Percentiles rank a stretch among this genome's conserved stretches.
Evolutionary conservation across 202 grass and related monocot species (phyloP).

Genomic region (Panicum hallii): DNA sequence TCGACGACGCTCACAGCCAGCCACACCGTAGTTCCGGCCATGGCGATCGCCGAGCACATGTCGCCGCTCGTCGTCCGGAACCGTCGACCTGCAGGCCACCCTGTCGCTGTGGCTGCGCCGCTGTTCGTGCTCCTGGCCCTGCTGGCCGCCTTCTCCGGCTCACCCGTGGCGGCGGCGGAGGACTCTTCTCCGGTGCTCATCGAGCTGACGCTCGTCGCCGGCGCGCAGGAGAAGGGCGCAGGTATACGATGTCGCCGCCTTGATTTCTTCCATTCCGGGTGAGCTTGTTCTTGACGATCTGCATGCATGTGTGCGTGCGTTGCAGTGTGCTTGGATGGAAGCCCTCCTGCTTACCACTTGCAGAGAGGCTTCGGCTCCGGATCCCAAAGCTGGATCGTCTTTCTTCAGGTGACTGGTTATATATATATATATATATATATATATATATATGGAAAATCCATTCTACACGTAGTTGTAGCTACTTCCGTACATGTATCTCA

Average conservation of each 20-base stretch:
- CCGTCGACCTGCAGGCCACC: not conserved
- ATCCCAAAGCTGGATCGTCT: constrained; percentile 61
- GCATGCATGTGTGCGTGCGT: not conserved
- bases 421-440: too few relatives aligned
- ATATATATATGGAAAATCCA: too few relatives aligned
- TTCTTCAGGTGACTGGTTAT: constrained; percentile 57
- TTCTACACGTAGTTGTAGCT: too few relatives aligned
- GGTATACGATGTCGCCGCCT: not conserved
- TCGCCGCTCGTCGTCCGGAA: not conserved
- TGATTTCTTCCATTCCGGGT: not conserved
- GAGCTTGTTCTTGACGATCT: not conserved
- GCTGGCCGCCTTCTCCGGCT: not conserved
- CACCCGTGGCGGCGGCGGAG: not conserved
- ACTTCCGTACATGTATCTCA: too few relatives aligned
- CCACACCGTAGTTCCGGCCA: not conserved
- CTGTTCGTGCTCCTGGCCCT: not conserved
- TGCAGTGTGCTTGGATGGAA: constrained; percentile 93
- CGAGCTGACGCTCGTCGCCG: constrained; percentile 53
- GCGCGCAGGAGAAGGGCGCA: constrained; percentile 52
- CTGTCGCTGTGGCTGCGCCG: not conserved
- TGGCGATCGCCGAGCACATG: not conserved
- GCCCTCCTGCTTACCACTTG: constrained; percentile 69
- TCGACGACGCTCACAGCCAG: not conserved
- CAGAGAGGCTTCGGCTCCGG: constrained; percentile 67
- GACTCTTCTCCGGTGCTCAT: constrained; percentile 31